Evolutionary conservation across 108 stramenopile genomes (phyloP), one percentile per base, ranked within the genome.

Genomic region (Nitzschia sp.): DNA sequence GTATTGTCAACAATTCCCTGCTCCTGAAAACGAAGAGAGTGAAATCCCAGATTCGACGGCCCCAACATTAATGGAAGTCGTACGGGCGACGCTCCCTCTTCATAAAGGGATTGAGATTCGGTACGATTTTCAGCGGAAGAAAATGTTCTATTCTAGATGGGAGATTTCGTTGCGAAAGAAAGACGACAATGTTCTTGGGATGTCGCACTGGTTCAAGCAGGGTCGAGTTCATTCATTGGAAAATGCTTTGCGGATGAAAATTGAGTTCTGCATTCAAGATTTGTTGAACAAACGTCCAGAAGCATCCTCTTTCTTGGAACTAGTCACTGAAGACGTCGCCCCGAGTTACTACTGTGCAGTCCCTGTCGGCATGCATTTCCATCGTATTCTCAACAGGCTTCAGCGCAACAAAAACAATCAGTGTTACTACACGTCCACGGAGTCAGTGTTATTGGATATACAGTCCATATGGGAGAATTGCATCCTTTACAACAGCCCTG

Each of bases 301-400:
- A 42, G n/a, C 41, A 20, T 8, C 40, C 12, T 25, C 25, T 0
- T 67, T 67, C 48, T 7, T 24, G 10, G 53, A 51, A 7, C 12
- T 50, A 9, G 55, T 86, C 1, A 81, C 74, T 2, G 82, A 81
- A 39, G 68, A 65, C 2, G 48, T 51, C 15, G 82, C 75, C n/a
- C 86, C 86, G 19, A 63, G 75, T 17, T 86, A 86, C 60, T 56
- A 37, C 17, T 79, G 78, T 50, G 80, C 80, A 21, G 80, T 86
- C 20, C 86, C 86, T 2, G n/a, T 80, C 1, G 42, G 51, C 8
- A 83, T 83, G 71, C 81, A 70, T 19, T 70, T 81, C 24, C 37
- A 67, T 21, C 70, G 65, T 0, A 81, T 86, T 42, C 51, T 80
- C 15, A 41, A 41, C n/a, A 71, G 81, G 6, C 55, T 85, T 38